Conservation (phyloP, 2,329 filamentous ascomycete species). For the Pseudogymnoascus sp. region DNA sequence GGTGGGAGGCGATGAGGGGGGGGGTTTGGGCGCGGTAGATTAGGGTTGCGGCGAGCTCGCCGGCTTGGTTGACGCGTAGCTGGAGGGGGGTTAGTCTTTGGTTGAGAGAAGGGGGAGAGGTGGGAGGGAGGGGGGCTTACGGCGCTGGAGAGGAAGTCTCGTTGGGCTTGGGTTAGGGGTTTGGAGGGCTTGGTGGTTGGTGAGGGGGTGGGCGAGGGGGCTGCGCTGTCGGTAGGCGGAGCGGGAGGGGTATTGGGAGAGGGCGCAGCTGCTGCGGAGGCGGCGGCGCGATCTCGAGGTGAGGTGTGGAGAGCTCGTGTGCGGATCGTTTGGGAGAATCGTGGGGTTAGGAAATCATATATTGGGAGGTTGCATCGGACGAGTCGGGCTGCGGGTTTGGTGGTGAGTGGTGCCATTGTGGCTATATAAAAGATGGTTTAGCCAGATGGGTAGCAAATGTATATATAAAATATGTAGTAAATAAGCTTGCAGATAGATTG, state of each 20-base stretch:
- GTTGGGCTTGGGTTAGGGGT: conserved; percentile 60
- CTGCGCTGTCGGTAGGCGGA: conserved; percentile 19
- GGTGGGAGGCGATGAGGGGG: conserved; percentile 67
- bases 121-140: neutral
- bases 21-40: conserved; percentile 90
- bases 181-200: conserved; percentile 17
- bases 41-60: conserved; percentile 89
- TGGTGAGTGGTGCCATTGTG: neutral
- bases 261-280: conserved; percentile 11
- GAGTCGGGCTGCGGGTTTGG: conserved; percentile 12
- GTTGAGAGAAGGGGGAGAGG: conserved; percentile 5
- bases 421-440: neutral
- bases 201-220: conserved; percentile 28
- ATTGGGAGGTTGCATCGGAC: conserved; percentile 19
- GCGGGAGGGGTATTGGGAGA: conserved; percentile 19
- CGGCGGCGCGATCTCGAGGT: neutral
- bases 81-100: conserved; percentile 28
- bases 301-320: conserved; percentile 1
- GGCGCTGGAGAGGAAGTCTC: conserved; percentile 63
- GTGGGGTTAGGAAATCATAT: conserved; percentile 33
- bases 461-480: neutral
- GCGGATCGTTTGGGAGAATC: conserved; percentile 20
- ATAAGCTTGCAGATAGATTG: neutral
- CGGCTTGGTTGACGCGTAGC: conserved; percentile 94
- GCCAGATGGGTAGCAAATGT: neutral